phyloP scores from a whole-genome alignment of 2,329 filamentous ascomycete species.

The Colletotrichum godetiae region DNA sequence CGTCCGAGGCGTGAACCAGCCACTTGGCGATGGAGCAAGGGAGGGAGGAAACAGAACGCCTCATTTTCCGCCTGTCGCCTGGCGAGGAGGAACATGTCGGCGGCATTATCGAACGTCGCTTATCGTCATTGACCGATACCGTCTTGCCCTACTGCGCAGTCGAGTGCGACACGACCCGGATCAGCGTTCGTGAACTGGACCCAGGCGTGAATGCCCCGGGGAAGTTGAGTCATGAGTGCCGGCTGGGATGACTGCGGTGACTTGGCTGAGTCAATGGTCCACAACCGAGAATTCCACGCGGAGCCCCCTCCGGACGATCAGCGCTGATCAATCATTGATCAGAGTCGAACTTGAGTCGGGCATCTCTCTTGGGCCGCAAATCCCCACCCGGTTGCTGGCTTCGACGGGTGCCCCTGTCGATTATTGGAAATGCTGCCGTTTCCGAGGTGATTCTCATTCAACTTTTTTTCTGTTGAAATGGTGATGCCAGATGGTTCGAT shows the following conservation, averaged over 20 bases:
- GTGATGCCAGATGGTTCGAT: background rate
- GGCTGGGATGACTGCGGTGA: background rate
- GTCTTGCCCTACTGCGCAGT: background rate
- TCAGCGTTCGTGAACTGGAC: background rate
- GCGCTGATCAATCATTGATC: background rate
- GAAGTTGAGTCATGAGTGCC: background rate
- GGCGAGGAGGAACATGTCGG: background rate
- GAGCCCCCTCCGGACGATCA: slow-evolving; percentile 4
- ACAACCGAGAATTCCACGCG: slow-evolving; percentile 3
- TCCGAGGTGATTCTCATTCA: background rate
- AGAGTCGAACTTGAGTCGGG: background rate
- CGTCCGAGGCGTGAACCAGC: background rate
- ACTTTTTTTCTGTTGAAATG: background rate
- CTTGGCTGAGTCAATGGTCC: slow-evolving; percentile 3
- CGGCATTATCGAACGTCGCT: slow-evolving; percentile 11
- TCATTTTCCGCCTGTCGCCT: background rate
- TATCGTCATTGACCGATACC: slow-evolving; percentile 1
- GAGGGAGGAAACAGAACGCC: slow-evolving; percentile 13
- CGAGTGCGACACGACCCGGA: background rate
- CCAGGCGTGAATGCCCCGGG: background rate
- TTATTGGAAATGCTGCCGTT: background rate
- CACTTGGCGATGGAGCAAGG: slow-evolving; percentile 15
- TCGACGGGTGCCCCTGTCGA: background rate
- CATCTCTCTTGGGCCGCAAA: background rate
- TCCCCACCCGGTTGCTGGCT: background rate